Conservation (phyloP, 345 rosid genomes). For the Eutrema heterophyllum region DNA sequence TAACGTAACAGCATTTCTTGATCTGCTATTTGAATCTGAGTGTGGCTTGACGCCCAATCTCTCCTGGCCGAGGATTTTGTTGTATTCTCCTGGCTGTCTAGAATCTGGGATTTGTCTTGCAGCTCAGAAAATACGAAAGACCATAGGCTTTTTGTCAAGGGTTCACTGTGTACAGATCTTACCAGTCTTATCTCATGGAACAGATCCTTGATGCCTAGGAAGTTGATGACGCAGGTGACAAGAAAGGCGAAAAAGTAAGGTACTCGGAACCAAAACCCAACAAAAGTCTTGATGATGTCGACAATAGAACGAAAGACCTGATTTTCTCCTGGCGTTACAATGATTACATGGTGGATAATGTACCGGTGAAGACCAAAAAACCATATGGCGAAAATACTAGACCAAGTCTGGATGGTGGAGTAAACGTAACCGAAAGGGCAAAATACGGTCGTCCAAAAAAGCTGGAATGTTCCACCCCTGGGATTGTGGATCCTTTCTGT, state of each 20-base stretch:
- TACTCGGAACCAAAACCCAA: background rate
- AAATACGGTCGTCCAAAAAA: background rate
- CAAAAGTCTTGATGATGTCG: background rate
- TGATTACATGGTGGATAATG: background rate
- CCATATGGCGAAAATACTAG: background rate
- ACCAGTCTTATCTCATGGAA: background rate
- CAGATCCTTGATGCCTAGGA: background rate
- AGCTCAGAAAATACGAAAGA: background rate
- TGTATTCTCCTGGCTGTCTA: background rate
- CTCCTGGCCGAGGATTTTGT: background rate
- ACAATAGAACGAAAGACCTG: background rate
- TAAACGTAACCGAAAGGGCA: background rate
- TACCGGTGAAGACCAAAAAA: background rate
- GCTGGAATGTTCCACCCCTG: background rate
- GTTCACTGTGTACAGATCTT: background rate
- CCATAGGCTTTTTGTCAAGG: background rate
- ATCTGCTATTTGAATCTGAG: background rate
- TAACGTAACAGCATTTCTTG: background rate
- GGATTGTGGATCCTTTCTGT: background rate
- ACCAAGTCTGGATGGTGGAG: conserved; percentile 7
- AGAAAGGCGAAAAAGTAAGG: background rate
- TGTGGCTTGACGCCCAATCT: conserved; percentile 7
- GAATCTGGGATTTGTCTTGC: background rate
- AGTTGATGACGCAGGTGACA: background rate
- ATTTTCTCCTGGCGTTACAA: background rate